Conservation (phyloP, 306 rosid genomes). For the Rosa multiflora region DNA sequence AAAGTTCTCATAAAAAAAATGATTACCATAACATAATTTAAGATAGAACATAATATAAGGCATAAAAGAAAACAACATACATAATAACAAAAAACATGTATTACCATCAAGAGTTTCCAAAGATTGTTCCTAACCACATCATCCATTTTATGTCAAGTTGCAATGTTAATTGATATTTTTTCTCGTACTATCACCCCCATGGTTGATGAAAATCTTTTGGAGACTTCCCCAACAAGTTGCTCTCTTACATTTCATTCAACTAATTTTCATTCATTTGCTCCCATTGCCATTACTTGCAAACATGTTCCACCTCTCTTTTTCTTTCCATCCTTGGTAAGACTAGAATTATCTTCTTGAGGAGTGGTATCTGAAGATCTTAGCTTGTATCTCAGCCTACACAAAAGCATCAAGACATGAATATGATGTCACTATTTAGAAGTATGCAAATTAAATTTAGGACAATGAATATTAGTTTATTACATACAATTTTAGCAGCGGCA, state of each 20-base stretch:
- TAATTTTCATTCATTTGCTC: background rate
- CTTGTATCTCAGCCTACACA: no score
- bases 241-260: background rate
- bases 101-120: background rate
- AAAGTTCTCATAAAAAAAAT: background rate
- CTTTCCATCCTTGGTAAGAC: background rate
- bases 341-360: background rate
- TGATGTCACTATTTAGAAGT: no score
- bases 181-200: background rate
- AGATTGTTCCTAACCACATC: accelerated
- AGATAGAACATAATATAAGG: no score
- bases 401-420: no score
- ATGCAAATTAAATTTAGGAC: no score
- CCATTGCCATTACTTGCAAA: background rate
- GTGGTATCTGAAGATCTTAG: background rate
- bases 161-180: background rate
- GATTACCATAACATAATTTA: no score
- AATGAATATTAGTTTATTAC: no score
- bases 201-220: background rate
- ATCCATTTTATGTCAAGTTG: background rate
- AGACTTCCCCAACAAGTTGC: background rate
- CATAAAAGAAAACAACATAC: background rate
- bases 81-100: background rate
- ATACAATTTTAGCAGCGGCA: no score
- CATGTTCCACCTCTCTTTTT: background rate